A percentile compares a stretch with the other conserved stretches of the same genome.
Evolutionary conservation across 2,329 filamentous ascomycete species (phyloP).

Genomic region (Colletotrichum noveboracense): DNA sequence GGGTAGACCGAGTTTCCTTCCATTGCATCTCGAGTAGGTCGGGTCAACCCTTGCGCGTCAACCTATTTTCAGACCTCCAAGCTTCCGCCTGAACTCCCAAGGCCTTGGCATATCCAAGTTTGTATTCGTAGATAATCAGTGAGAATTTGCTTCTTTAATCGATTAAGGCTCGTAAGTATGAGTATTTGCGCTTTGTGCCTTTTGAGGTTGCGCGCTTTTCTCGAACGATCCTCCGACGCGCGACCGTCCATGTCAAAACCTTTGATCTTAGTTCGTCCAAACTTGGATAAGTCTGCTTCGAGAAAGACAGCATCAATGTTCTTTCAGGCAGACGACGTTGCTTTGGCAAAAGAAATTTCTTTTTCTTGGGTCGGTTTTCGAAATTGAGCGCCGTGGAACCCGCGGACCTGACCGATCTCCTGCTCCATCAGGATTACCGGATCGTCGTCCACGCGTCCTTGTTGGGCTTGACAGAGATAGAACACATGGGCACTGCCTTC

Average conservation of each 20-base stretch:
- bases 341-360: fast-evolving
- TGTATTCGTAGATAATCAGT: fast-evolving
- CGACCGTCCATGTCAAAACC: too few relatives aligned
- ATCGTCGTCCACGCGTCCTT: neutral
- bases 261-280: too few relatives aligned
- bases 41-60: neutral
- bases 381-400: neutral
- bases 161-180: neutral
- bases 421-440: neutral
- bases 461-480: neutral
- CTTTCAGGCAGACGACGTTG: fast-evolving
- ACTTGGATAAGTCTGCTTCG: too few relatives aligned
- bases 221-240: too few relatives aligned
- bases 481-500: neutral
- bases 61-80: neutral
- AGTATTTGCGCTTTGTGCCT: fast-evolving
- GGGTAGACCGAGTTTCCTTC: neutral
- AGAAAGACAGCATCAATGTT: fast-evolving
- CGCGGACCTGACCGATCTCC: neutral
- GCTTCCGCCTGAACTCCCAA: fast-evolving
- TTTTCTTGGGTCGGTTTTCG: neutral
- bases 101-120: fast-evolving
- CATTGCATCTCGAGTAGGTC: neutral
- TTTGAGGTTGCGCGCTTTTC: neutral
- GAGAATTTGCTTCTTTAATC: too few relatives aligned